Conservation (phyloP, 164 flowering plant species). For the Vitis rupestris region DNA sequence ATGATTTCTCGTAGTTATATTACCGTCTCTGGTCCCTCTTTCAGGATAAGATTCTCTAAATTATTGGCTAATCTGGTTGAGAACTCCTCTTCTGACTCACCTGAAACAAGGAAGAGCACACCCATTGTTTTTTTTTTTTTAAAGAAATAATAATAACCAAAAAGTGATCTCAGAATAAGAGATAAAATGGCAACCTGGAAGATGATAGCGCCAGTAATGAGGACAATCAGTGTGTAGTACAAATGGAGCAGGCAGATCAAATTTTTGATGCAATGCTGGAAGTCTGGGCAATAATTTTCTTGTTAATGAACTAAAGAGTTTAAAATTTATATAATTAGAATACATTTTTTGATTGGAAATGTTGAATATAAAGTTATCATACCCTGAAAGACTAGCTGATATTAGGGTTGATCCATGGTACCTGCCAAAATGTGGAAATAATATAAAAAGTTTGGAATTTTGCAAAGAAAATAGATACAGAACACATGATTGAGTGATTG, state of each 20-base stretch:
- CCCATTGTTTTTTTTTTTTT: background rate
- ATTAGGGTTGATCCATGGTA: slow-evolving; percentile 97
- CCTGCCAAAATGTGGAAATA: slow-evolving; percentile 41
- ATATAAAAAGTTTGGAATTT: slow-evolving; percentile 1
- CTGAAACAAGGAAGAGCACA: slow-evolving; percentile 32
- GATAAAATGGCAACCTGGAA: slow-evolving; percentile 58
- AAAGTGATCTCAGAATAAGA: background rate
- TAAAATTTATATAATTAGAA: background rate
- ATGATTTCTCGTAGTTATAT: background rate
- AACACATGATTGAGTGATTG: slow-evolving; percentile 7
- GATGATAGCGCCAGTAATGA: slow-evolving; percentile 95
- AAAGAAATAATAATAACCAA: background rate
- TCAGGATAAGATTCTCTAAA: slow-evolving; percentile 86
- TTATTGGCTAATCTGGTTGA: slow-evolving; percentile 88
- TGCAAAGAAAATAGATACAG: background rate
- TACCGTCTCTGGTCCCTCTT: slow-evolving; percentile 99
- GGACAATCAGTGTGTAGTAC: slow-evolving; percentile 97
- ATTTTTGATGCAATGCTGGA: slow-evolving; percentile 88
- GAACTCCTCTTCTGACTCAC: slow-evolving; percentile 94
- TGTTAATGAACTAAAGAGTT: slow-evolving; percentile 8
- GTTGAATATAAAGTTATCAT: slow-evolving; percentile 3
- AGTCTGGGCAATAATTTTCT: slow-evolving; percentile 44
- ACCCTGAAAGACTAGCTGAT: slow-evolving; percentile 98
- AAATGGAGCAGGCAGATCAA: slow-evolving; percentile 93
- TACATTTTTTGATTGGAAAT: background rate